phyloP scores from a whole-genome alignment of 1,284 basidiomycete species.

The Cryptococcus floricola region DNA sequence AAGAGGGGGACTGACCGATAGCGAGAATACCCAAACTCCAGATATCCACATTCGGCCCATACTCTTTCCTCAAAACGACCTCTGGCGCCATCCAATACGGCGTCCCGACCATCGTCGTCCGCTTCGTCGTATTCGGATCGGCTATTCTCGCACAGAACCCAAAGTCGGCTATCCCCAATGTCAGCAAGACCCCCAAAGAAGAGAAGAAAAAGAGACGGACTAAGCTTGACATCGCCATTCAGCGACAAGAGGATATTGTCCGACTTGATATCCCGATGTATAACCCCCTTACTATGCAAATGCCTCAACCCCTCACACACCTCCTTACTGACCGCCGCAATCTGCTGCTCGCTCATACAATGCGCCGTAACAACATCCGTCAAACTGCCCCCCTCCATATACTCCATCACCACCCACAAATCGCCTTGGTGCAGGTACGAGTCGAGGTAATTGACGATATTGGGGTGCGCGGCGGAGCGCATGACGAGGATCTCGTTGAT shows the following conservation, averaged over 20 bases:
- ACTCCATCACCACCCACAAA: conserved; percentile 99
- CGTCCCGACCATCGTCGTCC: conserved; percentile 99
- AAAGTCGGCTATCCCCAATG: conserved; percentile 72
- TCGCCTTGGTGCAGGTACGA: conserved; percentile 97
- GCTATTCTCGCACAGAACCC: conserved; percentile 98
- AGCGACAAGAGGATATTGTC: conserved; percentile 92
- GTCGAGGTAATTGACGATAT: conserved; percentile 99
- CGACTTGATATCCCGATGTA: conserved; percentile 97
- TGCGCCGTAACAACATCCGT: conserved; percentile 97
- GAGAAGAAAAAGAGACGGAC: conserved; percentile 49
- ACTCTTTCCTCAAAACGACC: conserved; percentile 96
- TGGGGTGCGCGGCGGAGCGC: conserved; percentile 91
- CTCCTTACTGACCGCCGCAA: conserved; percentile 87
- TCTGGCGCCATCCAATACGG: conserved; percentile 99
- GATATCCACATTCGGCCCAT: conserved; percentile 97
- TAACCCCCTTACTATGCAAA: conserved; percentile 88
- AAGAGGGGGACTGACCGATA: conserved; percentile 62
- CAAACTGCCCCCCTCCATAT: conserved; percentile 88
- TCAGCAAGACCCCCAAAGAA: conserved; percentile 3
- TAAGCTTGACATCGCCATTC: conserved; percentile 94
- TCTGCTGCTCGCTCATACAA: conserved; percentile 88
- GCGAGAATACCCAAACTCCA: conserved; percentile 99
- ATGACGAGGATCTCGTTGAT: conserved; percentile 99
- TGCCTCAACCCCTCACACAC: conserved; percentile 87
- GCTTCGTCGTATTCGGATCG: conserved; percentile 81